Evolutionary conservation across 495 filamentous ascomycete species (phyloP).

Genomic region (Neurospora africana): DNA sequence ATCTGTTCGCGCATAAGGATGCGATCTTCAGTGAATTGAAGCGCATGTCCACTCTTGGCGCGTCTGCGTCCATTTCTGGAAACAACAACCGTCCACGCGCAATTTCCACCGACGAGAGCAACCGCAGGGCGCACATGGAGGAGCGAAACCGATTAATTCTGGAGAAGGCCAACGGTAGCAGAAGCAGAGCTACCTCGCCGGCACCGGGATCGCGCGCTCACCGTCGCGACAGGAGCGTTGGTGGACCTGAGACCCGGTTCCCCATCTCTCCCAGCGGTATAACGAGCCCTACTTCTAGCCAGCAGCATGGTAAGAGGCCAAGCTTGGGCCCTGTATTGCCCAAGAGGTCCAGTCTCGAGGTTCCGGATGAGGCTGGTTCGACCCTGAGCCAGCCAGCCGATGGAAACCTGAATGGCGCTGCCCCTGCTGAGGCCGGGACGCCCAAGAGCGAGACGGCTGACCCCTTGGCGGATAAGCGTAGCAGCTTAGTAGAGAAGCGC

Average conservation of each 20-base stretch:
- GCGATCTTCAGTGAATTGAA: slow-evolving; percentile 94
- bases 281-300: slow-evolving; percentile 39
- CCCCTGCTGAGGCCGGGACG: slow-evolving; percentile 17
- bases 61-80: slow-evolving; percentile 34
- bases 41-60: slow-evolving; percentile 64
- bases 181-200: slow-evolving; percentile 67
- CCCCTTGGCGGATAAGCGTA: slow-evolving; percentile 29
- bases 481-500: slow-evolving; percentile 32
- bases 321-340: slow-evolving; percentile 29
- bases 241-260: slow-evolving; percentile 72
- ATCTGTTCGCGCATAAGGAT: slow-evolving; percentile 89
- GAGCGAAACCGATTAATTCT: slow-evolving; percentile 78
- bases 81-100: slow-evolving; percentile 62
- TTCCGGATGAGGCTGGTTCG: slow-evolving; percentile 30
- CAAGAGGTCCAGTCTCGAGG: slow-evolving; percentile 36
- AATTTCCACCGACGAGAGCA: slow-evolving; percentile 92
- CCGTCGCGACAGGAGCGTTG: slow-evolving; percentile 71
- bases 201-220: slow-evolving; percentile 48
- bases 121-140: slow-evolving; percentile 86
- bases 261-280: slow-evolving; percentile 62
- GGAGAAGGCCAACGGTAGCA: slow-evolving; percentile 41
- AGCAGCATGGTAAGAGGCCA: slow-evolving; percentile 32
- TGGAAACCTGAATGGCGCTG: slow-evolving; percentile 28
- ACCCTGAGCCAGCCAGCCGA: slow-evolving; percentile 31
- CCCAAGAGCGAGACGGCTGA: slow-evolving; percentile 22